phyloP scores from a whole-genome alignment of 2,329 filamentous ascomycete genomes.

The Aspergillus ochraceus region DNA sequence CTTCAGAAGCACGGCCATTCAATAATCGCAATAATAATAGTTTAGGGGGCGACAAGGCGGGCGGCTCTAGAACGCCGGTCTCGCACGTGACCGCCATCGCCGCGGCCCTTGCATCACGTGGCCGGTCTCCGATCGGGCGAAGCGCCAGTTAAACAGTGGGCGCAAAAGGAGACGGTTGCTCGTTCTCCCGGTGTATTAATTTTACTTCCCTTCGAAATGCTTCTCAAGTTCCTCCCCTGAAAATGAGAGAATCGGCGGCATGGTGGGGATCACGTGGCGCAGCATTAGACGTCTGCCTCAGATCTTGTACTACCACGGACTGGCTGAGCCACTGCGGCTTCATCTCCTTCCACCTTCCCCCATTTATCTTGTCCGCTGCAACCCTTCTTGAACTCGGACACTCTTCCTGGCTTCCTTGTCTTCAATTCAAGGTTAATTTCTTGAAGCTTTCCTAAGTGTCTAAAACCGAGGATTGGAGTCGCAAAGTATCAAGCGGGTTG shows the following conservation, averaged over 20 bases:
- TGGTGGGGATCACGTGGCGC: background rate
- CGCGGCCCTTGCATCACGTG: background rate
- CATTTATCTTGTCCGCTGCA: background rate
- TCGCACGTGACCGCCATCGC: background rate
- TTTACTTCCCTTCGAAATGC: too few species aligned
- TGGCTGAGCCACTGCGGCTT: background rate
- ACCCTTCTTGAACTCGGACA: background rate
- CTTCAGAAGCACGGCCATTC: conserved; percentile 16
- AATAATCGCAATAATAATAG: conserved; percentile 5
- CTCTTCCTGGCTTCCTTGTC: background rate
- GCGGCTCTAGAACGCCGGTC: conserved; percentile 24
- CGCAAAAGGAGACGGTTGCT: too few species aligned
- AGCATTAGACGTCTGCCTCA: background rate
- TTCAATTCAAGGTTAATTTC: background rate
- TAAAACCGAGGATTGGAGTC: background rate
- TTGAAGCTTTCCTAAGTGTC: background rate
- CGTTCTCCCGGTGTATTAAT: too few species aligned
- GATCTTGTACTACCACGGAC: background rate
- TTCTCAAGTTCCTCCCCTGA: background rate
- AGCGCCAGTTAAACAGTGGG: too few species aligned
- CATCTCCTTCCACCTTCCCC: background rate
- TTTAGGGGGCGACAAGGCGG: conserved; percentile 16
- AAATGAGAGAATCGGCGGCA: background rate
- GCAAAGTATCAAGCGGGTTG: background rate
- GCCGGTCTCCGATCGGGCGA: too few species aligned